Evolutionary conservation across 345 rosid species (phyloP), one percentile per base, ranked within the genome.

Genomic region (Linum lewisii): DNA sequence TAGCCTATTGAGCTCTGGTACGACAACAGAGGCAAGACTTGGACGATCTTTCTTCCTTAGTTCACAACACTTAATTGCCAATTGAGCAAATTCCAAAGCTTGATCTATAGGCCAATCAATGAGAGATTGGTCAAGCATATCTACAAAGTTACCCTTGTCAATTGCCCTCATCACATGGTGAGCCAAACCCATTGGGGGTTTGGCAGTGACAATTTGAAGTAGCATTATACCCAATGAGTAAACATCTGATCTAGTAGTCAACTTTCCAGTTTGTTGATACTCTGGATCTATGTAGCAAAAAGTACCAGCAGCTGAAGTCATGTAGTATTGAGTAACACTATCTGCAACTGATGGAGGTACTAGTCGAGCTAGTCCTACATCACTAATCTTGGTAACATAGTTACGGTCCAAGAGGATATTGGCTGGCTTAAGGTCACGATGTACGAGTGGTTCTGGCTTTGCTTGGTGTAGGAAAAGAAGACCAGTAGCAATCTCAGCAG

Each of bases 381-480:
- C 98, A 62, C 96, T 84, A 26, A 91, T 91, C 78, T 91, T 91
- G 85, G 89, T 84, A 67, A 82, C 85, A 47, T 69, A 91, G 68
- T 91, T 85, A 22, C 76, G 73, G 75, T 91, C 96, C 61, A 91
- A 22, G 51, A 91, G 95, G 72, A 91, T 91, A 75, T 87, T 87
- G 8, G 98, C 98, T 2, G 98, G 98, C 69, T 91, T 91, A 26
- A 91, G 81, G 63, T 87, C 98, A 20, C 96, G 83, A 54, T 87
- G 98, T 63, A 91, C 98, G 3, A 91, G 77, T n/a, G 98, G 98
- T 66, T 91, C 98, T 45, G 96, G 96, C 77, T 87, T 91, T 24
- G 98, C 76, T 72, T 91, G 96, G 76, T 91, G 98, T 51, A 91
- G 94, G 73, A 87, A 91, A 6, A 90, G 71, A 67, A 91, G 88